Evolutionary conservation across 495 filamentous ascomycete species (phyloP).

Genomic region (Opeltia flavorubescens): DNA sequence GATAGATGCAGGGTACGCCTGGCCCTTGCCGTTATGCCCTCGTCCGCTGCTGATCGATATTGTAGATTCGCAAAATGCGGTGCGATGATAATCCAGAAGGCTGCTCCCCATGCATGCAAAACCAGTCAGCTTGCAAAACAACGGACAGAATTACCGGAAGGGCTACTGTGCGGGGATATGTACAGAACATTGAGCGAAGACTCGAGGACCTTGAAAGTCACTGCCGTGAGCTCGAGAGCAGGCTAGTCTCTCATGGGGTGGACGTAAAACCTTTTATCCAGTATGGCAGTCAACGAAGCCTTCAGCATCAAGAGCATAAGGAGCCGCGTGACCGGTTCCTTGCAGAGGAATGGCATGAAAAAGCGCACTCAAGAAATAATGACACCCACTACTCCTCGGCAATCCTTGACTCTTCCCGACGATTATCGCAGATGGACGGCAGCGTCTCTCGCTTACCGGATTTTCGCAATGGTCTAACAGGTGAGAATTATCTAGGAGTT

Average conservation of each 20-base stretch:
- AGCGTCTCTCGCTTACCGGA: constrained; percentile 24
- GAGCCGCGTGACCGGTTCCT: neutral
- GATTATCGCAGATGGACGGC: neutral
- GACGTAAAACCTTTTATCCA: constrained; percentile 16
- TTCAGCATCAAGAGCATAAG: neutral
- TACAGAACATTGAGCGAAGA: constrained; percentile 22
- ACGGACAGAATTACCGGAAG: constrained; percentile 81
- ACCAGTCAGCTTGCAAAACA: constrained; percentile 58
- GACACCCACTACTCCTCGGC: neutral
- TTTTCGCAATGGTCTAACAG: constrained; percentile 40
- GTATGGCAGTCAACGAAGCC: constrained; percentile 9
- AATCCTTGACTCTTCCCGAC: neutral
- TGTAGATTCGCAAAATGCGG: constrained; percentile 66
- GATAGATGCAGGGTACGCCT: constrained; percentile 72
- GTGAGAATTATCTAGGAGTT: constrained; percentile 61
- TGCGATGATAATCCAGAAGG: constrained; percentile 63
- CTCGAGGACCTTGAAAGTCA: constrained; percentile 29
- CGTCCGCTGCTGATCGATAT: neutral
- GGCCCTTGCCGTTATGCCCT: neutral
- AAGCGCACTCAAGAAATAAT: neutral
- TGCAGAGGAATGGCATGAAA: neutral
- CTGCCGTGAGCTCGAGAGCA: constrained; percentile 36
- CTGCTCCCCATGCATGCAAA: constrained; percentile 60
- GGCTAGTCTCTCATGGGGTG: constrained; percentile 20
- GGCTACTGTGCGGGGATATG: constrained; percentile 52